A percentile compares a stretch with the other conserved stretches of the same genome.
These are phyloP conservation scores for Strobilomyces confusus DNA, from an alignment of 768 basidiomycete genomes.

Conservation along the genomic window DNA sequence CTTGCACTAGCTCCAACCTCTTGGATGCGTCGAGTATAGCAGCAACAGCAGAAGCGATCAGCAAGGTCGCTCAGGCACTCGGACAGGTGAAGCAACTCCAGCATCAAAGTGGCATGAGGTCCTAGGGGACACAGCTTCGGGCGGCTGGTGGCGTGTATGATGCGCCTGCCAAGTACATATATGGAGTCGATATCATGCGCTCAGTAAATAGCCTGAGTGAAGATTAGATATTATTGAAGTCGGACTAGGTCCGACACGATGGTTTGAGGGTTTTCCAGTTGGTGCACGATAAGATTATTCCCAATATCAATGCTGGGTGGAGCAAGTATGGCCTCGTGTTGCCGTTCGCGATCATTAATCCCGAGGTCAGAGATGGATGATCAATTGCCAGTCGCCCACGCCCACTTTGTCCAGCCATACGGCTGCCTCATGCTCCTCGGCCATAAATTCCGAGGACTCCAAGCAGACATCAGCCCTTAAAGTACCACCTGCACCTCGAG, in stretches of 20 bases:
- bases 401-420: slow-evolving; percentile 29
- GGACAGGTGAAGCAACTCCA: slow-evolving; percentile 56
- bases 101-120: slow-evolving; percentile 28
- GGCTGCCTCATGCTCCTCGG: slow-evolving; percentile 27
- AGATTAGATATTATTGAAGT: not conserved
- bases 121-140: slow-evolving; percentile 7
- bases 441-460: slow-evolving; percentile 26
- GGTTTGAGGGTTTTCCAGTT: not conserved
- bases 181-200: slow-evolving; percentile 1
- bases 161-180: not conserved
- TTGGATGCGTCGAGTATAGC: slow-evolving; percentile 50
- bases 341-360: not conserved
- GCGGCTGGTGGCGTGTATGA: slow-evolving; percentile 14
- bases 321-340: slow-evolving; percentile 4
- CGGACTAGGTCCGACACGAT: not conserved
- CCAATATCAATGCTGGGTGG: not conserved
- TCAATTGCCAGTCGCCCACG: slow-evolving; percentile 14
- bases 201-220: not conserved
- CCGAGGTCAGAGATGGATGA: not conserved
- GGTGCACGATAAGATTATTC: not conserved
- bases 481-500: slow-evolving; percentile 21
- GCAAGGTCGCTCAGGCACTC: slow-evolving; percentile 61
- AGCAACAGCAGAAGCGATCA: slow-evolving; percentile 63
- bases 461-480: slow-evolving; percentile 13
- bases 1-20: slow-evolving; percentile 36